Evolutionary conservation across 495 filamentous ascomycete species (phyloP), one percentile per base, ranked within the genome.

Genomic region (Chlorociboria aeruginascens): DNA sequence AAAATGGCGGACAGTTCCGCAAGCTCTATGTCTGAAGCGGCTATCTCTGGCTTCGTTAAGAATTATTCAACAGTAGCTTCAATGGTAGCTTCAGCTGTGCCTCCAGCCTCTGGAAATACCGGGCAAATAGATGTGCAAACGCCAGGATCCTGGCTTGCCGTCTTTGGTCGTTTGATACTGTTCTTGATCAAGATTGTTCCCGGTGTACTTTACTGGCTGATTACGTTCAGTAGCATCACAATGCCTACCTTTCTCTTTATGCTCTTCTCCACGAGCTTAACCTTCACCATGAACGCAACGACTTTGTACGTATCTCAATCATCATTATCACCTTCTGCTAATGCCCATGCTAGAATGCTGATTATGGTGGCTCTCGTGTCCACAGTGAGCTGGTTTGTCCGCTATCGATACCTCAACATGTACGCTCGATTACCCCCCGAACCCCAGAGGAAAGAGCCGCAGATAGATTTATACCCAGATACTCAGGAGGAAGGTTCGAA

Each of bases 201-300:
- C 31, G 75, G 74, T 38, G 66, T 88, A 7, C 64, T 95, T 33
- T 93, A 87, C 69, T 92, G 79, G 77, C 58, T 79, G 34, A 78
- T 96, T 50, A 87, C 85, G 44, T 86, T 95, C 55, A 73, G 79
- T 7, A 94, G 88, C 31, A 85, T 97, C 48, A 90, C 88, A 6
- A 62, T 95, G 50, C 90, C 92, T 33, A 85, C 87, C 62, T 79
- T 89, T 64, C 74, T 96, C 7, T 97, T 95, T 65, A 89, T 82
- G 8, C 72, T 97, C 43, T 89, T 96, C 61, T 96, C 90, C n/a
- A 95, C 85, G 53, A 92, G 83, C 65, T 62, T 92, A 65, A 98
- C 92, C 0, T 84, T 98, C 60, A 98, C 92, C 8, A 93, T 98
- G 89, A 97, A 95, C 61, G 87, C 89, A 53, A 98, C 92, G 7